A percentile compares a stretch with the other conserved stretches of the same genome.
Conservation (phyloP, 768 basidiomycete species). For the Pleurotus tuoliensis region DNA sequence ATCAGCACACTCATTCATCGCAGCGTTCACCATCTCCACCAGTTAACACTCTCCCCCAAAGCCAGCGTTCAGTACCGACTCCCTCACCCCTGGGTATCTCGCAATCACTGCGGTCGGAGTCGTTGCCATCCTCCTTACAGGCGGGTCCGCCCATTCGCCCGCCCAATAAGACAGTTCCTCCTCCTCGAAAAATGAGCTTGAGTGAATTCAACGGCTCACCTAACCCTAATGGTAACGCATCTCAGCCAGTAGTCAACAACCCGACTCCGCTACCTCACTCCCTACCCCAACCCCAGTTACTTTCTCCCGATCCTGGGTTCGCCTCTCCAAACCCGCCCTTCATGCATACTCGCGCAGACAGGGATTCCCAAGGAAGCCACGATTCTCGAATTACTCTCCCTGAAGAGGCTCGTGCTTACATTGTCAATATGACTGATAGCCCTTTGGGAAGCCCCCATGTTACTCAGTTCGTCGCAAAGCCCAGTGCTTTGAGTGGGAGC, state of each 20-base stretch:
- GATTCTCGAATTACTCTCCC: constrained; percentile 70
- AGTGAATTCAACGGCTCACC: not conserved
- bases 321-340: constrained; percentile 20
- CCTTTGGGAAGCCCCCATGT: constrained; percentile 51
- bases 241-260: not conserved
- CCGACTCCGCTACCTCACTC: constrained; percentile 7
- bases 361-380: constrained; percentile 23
- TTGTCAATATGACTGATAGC: constrained; percentile 63
- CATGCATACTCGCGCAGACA: constrained; percentile 6
- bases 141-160: constrained; percentile 1
- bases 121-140: constrained; percentile 15
- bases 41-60: not conserved
- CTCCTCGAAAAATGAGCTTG: constrained; percentile 2
- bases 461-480: constrained; percentile 31
- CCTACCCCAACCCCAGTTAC: constrained; percentile 23
- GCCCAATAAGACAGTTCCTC: not conserved
- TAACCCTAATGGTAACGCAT: not conserved
- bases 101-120: constrained; percentile 15
- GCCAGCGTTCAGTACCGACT: constrained; percentile 11
- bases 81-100: constrained; percentile 3
- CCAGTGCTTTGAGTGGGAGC: constrained; percentile 8
- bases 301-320: constrained; percentile 30
- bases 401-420: constrained; percentile 73
- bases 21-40: constrained; percentile 2
- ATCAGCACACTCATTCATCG: not conserved